These are phyloP conservation scores for Pouteria glomerata DNA, from an alignment of 148 eudicot species.

Conservation along the genomic window DNA sequence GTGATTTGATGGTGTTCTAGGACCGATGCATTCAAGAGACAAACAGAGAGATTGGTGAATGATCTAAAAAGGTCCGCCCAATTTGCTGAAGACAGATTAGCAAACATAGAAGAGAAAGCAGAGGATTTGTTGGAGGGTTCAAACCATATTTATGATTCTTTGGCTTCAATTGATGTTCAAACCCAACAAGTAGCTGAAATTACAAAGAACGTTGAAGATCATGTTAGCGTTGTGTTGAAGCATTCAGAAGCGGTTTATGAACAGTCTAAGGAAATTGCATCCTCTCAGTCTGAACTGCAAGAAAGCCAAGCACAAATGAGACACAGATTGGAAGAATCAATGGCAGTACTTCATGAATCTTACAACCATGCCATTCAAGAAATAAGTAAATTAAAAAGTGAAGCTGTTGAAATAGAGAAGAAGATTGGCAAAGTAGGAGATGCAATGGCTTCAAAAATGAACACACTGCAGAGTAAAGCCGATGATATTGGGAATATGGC, in stretches of 20 bases:
- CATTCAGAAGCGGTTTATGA: slow-evolving; percentile 46
- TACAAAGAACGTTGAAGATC: slow-evolving; percentile 42
- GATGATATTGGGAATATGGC: slow-evolving; percentile 59
- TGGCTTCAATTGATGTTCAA: slow-evolving; percentile 42
- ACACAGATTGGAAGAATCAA: slow-evolving; percentile 52
- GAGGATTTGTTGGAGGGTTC: slow-evolving; percentile 36
- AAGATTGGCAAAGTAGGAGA: slow-evolving; percentile 55
- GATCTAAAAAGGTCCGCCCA: slow-evolving; percentile 60
- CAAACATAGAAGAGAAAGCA: slow-evolving; percentile 46
- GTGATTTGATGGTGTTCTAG: slow-evolving; percentile 26
- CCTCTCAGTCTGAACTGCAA: slow-evolving; percentile 53
- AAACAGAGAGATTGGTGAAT: slow-evolving; percentile 70
- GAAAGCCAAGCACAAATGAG: slow-evolving; percentile 51
- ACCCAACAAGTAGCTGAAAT: slow-evolving; percentile 42
- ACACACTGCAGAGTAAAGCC: slow-evolving; percentile 54
- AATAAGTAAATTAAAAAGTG: slow-evolving; percentile 35
- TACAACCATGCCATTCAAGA: slow-evolving; percentile 41
- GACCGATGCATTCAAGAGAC: slow-evolving; percentile 55
- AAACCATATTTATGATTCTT: slow-evolving; percentile 41
- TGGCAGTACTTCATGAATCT: slow-evolving; percentile 46
- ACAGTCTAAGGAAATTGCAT: slow-evolving; percentile 46
- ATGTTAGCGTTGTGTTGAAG: slow-evolving; percentile 30
- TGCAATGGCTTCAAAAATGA: slow-evolving; percentile 48
- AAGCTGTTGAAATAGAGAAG: slow-evolving; percentile 53
- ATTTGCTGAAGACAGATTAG: slow-evolving; percentile 54